A percentile compares a stretch with the other conserved stretches of the same genome.
Evolutionary conservation across 2,329 filamentous ascomycete genomes (phyloP).

Genomic region (Arthrobotrys iridis): DNA sequence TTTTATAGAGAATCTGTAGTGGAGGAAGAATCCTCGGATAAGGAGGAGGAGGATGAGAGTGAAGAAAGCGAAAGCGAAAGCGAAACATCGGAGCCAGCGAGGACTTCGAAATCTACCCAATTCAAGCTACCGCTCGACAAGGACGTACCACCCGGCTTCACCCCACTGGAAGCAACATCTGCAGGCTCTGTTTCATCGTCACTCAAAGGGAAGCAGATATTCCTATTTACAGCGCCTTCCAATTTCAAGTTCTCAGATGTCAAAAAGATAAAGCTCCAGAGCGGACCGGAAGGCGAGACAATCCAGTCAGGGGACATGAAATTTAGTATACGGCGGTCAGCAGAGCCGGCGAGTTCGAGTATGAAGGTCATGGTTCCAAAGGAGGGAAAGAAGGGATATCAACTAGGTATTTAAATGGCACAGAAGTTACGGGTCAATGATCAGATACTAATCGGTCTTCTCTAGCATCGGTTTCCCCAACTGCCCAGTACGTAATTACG

Average conservation of each 20-base stretch:
- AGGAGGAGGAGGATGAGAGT: slow-evolving; percentile 3
- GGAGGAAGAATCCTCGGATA: slow-evolving; percentile 12
- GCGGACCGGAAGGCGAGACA: slow-evolving; percentile 39
- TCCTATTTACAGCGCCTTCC: slow-evolving; percentile 47
- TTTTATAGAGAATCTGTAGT: slow-evolving; percentile 14
- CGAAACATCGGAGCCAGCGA: slow-evolving; percentile 19
- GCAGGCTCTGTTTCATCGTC: slow-evolving; percentile 36
- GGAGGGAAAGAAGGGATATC: slow-evolving; percentile 55
- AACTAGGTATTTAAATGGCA: slow-evolving; percentile 46
- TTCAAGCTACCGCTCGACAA: slow-evolving; percentile 45
- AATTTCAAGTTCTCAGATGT: slow-evolving; percentile 45
- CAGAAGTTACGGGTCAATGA: neutral
- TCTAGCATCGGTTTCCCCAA: slow-evolving; percentile 46
- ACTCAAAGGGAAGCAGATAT: slow-evolving; percentile 41
- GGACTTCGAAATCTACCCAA: slow-evolving; percentile 6
- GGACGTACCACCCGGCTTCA: slow-evolving; percentile 39
- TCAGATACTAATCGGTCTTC: neutral
- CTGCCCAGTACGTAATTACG: slow-evolving; percentile 54
- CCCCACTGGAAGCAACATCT: slow-evolving; percentile 21
- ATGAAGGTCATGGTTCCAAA: slow-evolving; percentile 42
- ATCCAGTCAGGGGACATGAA: slow-evolving; percentile 26
- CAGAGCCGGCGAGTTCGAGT: slow-evolving; percentile 34
- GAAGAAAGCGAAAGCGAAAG: slow-evolving; percentile 22
- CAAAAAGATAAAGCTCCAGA: slow-evolving; percentile 49
- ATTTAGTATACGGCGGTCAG: slow-evolving; percentile 40